Evolutionary conservation across 2,329 filamentous ascomycete genomes (phyloP).

Genomic region (Alternaria viburni): DNA sequence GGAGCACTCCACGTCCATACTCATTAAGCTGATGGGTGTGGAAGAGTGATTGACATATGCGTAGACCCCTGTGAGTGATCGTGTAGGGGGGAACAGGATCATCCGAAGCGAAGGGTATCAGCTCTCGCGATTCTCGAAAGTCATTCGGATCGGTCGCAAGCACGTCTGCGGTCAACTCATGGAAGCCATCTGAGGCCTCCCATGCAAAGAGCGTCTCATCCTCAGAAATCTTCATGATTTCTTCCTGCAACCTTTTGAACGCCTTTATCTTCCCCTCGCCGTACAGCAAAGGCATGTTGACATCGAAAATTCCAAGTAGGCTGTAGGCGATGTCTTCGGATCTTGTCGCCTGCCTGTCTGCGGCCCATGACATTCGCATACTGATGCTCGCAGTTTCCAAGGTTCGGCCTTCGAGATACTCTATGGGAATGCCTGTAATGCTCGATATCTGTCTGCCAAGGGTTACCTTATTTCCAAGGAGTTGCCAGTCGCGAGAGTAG

Average conservation of each 20-base stretch:
- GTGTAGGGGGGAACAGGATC: constrained; percentile 10
- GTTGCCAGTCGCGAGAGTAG: constrained; percentile 12
- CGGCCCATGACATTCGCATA: constrained; percentile 30
- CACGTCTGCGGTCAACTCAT: constrained; percentile 5
- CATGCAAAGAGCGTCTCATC: constrained; percentile 29
- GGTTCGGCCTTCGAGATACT: constrained; percentile 5
- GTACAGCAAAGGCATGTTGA: constrained; percentile 25
- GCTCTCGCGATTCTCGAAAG: constrained; percentile 10
- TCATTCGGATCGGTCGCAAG: constrained; percentile 16
- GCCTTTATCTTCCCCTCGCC: constrained; percentile 25
- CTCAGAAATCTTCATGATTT: constrained; percentile 29
- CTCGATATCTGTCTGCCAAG: background rate
- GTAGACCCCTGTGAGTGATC: constrained; percentile 20
- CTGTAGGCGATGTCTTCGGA: constrained; percentile 30
- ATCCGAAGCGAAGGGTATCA: constrained; percentile 15
- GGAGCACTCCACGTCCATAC: background rate
- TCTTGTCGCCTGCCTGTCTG: constrained; percentile 19
- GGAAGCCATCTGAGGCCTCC: background rate
- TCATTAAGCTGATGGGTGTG: background rate
- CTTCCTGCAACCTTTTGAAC: constrained; percentile 25
- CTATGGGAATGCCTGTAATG: constrained; percentile 9
- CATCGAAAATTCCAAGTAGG: constrained; percentile 28
- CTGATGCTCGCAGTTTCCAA: constrained; percentile 15
- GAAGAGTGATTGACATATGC: constrained; percentile 13
- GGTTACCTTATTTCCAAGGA: constrained; percentile 4